Evolutionary conservation across 805 yeast genomes (phyloP), one percentile per base, ranked within the genome.

Genomic region (Brettanomyces anomalus): DNA sequence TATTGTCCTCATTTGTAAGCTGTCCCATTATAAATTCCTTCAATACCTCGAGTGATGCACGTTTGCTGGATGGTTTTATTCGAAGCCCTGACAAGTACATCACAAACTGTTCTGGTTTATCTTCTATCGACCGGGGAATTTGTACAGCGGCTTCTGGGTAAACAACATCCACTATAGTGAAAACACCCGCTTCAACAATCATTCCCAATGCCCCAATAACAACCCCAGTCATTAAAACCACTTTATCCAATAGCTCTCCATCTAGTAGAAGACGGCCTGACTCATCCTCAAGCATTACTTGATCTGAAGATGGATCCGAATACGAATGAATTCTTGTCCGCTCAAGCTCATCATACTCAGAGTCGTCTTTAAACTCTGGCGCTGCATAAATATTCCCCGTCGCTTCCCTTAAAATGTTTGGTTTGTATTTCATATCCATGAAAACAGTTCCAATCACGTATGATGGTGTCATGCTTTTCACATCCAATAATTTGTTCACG

Each of bases 381-480:
- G 69, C 69, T 31, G 76, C 80, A 51, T 76, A 79, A 40, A 61
- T 58, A 30, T 74, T 74, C 20, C 72, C 72, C 28, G 83, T 77
- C 7, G 90, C 88, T 48, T 93, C 97, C 36, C 77, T 76, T 43
- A 93, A 63, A 41, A 93, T 80, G 58, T 89, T 83, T 4, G 96
- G 88, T 56, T 93, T 93, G 55, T 77, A 77, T 54, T 78, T 79
- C 80, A 86, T 72, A 47, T 89, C 96, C 53, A 85, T 74, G 54
- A 82, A 87, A 0, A 89, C 71, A 0, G 97, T 86, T 3, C 98
- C 98, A 20, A 82, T 70, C 11, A 87, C 79, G 90, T 90, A 93
- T 48, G 85, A 74, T 16, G 82, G 71, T 46, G 74, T 70, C 45
- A 79, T 76, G 28, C 73, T 69, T 10, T 66, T 62, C 7, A 86